Evolutionary conservation across 2,329 filamentous ascomycete genomes (phyloP), one percentile per base, ranked within the genome.

Genomic region (Pseudogymnoascus sp.): DNA sequence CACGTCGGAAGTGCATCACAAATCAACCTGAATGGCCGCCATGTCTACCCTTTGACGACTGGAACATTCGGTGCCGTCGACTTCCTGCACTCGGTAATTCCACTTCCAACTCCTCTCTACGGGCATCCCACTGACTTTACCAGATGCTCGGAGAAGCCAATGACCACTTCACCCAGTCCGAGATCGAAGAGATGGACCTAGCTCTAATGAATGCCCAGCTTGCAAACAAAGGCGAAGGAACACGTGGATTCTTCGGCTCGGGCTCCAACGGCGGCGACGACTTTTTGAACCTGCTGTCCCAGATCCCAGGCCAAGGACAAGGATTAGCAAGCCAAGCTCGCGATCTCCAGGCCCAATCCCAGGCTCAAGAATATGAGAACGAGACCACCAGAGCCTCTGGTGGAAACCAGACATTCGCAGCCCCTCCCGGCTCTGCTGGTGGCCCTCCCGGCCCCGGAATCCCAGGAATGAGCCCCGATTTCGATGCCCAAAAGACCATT

Each of bases 111-210:
- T 15, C 26, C 4, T 11, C 4, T 26, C 6, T 23, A 11, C 17
- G 9, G 17, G 4, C 21, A 3, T 11, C 3, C 9, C 17, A n/a
- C 26, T 60, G 7, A 53, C n/a, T 19, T 19, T 2, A 53, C 17
- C 26, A 53, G 47, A 31, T 74, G 2, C 76, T 84, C 23, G 82
- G 88, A 64, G 90, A 93, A 74, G 90, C 90, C 33, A 90, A 85
- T 10, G 90, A 95, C 71, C 89, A 93, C 72, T 91, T 95, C 71
- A 90, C 90, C 1, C 90, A 95, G 73, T 91, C 89, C 15, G 90
- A 93, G 73, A 86, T 95, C 36, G 89, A 92, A 64, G 88, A 93
- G 74, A 86, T 93, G 70, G 88, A 95, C 68, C 76, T 87, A 66
- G 89, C 87, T 3, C 80, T 95, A 53, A 86, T 87, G 67, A 87